Evolutionary conservation across 306 rosid genomes (phyloP).

Genomic region (Biancaea sappan): DNA sequence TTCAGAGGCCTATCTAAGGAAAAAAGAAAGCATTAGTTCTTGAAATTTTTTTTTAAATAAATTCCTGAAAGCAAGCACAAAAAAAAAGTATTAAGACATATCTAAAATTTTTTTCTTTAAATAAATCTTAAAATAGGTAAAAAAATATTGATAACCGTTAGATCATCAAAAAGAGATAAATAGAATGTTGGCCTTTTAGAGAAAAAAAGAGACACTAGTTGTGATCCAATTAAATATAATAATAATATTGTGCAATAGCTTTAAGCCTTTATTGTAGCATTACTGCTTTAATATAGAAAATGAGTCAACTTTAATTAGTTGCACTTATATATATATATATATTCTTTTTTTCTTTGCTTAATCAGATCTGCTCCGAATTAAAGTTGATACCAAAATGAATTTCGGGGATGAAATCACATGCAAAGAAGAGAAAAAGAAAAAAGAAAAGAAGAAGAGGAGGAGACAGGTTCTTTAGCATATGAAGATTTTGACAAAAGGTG

Average conservation of each 20-base stretch:
- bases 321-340: too few species aligned
- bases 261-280: neutral
- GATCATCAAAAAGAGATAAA: too few species aligned
- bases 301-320: neutral
- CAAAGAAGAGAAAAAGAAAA: neutral
- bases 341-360: conserved; percentile 21
- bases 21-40: too few species aligned
- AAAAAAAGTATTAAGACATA: too few species aligned
- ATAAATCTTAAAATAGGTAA: too few species aligned
- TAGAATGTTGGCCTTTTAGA: too few species aligned
- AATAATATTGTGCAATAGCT: neutral
- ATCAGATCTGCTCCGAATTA: conserved; percentile 30
- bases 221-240: neutral
- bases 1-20: too few species aligned
- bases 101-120: too few species aligned
- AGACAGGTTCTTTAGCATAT: conserved; percentile 16
- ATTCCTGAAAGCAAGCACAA: too few species aligned
- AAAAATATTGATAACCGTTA: too few species aligned
- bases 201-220: too few species aligned
- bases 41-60: too few species aligned
- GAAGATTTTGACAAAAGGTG: conserved; percentile 16
- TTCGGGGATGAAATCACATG: conserved; percentile 26
- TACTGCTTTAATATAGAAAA: neutral
- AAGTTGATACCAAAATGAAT: conserved; percentile 33
- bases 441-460: neutral